Evolutionary conservation across 2,329 filamentous ascomycete species (phyloP), one percentile per base, ranked within the genome.

Genomic region (Trichoderma brevicompactum): DNA sequence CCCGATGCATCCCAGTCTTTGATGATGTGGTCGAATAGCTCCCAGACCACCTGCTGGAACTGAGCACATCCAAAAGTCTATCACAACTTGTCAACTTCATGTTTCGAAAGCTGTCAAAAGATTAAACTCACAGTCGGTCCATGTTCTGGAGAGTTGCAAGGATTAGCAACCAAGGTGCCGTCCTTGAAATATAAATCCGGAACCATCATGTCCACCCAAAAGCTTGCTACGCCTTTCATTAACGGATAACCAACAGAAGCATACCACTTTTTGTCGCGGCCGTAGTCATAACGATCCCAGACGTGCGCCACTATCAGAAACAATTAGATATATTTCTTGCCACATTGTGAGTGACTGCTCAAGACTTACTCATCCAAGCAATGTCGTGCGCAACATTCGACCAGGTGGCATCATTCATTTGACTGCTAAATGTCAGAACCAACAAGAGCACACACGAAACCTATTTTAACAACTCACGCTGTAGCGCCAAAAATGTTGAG

Each of bases 401-500:
- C 55, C 55, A 59, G 10, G 63, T 59, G 1, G 63, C 63, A 17
- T 65, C 63, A 13, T 65, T 59, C 41, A 50, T 44, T 19, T 64
- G 60, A 6, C 72, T 64, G 10, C 13, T 6, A 5, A 9, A 10
- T 1, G 50, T 64, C 15, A 64, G 50, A 40, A 53, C 13, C n/a
- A n/a, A n/a, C n/a, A n/a, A 12, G 12, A 1, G 17, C 3, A 23
- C 41, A 1, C 1, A 2, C 7, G n/a, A 15, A 28, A 9, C 5
- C 13, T 0, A 36, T 6, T 13, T 32, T 7, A 15, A 5, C 9
- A 7, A 40, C 60, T 64, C 19, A 64, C 60, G 50, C 83, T 0
- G 84, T 85, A 65, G 85, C 81, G 0, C 85, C 85, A 69, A 85
- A 87, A 2, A 85, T 82, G 67, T 88, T 87, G 68, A 85, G 82